Evolutionary conservation across 148 eudicot genomes (phyloP).

Genomic region (Fagopyrum esculentum): DNA sequence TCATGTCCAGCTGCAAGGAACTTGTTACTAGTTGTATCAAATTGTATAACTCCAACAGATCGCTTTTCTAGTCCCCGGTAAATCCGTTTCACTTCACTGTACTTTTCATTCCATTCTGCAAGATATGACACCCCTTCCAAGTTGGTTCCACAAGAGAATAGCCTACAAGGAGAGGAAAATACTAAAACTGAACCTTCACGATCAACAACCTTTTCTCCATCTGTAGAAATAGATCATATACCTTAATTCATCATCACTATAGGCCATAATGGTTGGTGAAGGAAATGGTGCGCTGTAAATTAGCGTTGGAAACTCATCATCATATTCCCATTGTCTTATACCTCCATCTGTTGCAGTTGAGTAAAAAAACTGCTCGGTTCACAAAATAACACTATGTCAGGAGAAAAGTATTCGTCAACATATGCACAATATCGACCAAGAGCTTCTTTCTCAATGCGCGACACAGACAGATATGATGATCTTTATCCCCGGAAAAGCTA

Average conservation of each 20-base stretch:
- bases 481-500: too few relatives aligned
- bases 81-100: slow-evolving; percentile 48
- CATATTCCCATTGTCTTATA: slow-evolving; percentile 74
- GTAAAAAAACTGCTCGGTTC: slow-evolving; percentile 43
- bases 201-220: not conserved
- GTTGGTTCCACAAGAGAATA: slow-evolving; percentile 69
- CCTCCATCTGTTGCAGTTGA: slow-evolving; percentile 71
- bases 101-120: slow-evolving; percentile 70
- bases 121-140: slow-evolving; percentile 60
- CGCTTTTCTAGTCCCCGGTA: slow-evolving; percentile 57
- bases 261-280: slow-evolving; percentile 68
- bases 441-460: too few relatives aligned
- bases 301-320: slow-evolving; percentile 49
- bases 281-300: slow-evolving; percentile 63
- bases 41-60: slow-evolving; percentile 57
- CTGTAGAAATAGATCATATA: slow-evolving; percentile 6
- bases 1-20: slow-evolving; percentile 77
- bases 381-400: not conserved
- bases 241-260: slow-evolving; percentile 67
- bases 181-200: not conserved
- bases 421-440: not conserved
- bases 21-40: slow-evolving; percentile 59
- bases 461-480: too few relatives aligned
- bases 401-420: not conserved
- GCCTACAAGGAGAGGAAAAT: slow-evolving; percentile 25